phyloP scores from a whole-genome alignment of 257 asterid genomes.

The Primulina tabacum region DNA sequence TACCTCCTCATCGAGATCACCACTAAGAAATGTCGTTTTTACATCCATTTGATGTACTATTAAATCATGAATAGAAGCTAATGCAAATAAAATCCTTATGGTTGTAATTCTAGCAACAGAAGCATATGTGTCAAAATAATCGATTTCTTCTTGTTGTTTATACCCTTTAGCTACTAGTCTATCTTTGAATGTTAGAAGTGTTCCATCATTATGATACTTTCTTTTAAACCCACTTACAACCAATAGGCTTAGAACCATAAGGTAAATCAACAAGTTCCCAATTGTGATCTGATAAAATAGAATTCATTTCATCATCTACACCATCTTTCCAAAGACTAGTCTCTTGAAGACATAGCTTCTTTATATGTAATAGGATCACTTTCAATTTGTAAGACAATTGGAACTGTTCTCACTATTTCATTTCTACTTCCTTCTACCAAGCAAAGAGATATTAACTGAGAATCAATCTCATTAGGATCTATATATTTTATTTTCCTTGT shows the following conservation, averaged over 20 bases:
- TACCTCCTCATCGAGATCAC: not conserved
- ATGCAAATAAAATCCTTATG: not conserved
- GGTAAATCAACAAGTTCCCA: not conserved
- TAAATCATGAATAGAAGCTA: not conserved
- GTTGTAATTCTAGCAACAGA: not conserved
- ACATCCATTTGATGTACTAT: not conserved
- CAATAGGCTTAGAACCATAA: not conserved
- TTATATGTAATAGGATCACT: too few relatives aligned
- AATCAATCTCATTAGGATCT: too few relatives aligned
- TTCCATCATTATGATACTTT: not conserved
- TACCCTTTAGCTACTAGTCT: not conserved
- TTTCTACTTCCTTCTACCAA: too few relatives aligned
- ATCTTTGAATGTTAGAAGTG: not conserved
- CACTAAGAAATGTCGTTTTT: too few relatives aligned
- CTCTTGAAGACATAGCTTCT: not conserved
- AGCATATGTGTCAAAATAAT: too few relatives aligned
- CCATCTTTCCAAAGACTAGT: not conserved
- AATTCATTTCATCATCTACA: not conserved
- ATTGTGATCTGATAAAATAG: not conserved
- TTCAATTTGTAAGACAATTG: too few relatives aligned
- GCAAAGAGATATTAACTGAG: too few relatives aligned
- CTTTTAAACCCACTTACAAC: not conserved
- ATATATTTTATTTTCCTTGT: too few relatives aligned
- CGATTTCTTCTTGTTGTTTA: not conserved
- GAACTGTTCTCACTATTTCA: too few relatives aligned